A percentile compares a stretch with the other conserved stretches of the same genome.
Evolutionary conservation across 345 rosid genomes (phyloP).

Genomic region (Rhizophora apiculata): DNA sequence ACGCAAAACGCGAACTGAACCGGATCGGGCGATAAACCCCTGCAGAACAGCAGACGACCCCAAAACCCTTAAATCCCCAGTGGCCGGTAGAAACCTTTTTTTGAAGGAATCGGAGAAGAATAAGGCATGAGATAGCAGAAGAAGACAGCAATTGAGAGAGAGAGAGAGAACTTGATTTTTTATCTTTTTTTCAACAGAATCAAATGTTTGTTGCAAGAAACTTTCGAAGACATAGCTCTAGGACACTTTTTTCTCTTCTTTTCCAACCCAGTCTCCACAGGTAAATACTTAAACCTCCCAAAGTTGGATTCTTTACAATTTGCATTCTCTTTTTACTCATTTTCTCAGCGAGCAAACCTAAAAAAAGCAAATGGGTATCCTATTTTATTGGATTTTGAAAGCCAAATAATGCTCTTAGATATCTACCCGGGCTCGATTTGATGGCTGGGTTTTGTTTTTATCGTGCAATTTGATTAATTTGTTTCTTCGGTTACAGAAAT

Average conservation of each 20-base stretch:
- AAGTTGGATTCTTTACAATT: neutral
- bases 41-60: neutral
- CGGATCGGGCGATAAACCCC: no score
- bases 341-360: neutral
- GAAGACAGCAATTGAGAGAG: neutral
- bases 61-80: constrained; percentile 23
- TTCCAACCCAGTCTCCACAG: constrained; percentile 45
- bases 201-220: constrained; percentile 62
- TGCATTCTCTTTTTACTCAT: neutral
- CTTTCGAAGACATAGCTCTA: constrained; percentile 42
- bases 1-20: no score
- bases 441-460: neutral
- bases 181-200: neutral
- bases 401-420: no score
- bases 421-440: neutral
- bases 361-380: neutral
- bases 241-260: constrained; percentile 38
- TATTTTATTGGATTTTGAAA: neutral
- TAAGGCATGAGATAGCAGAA: neutral
- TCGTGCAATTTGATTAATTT: neutral
- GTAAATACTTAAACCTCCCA: constrained; percentile 24
- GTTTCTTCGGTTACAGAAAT: constrained; percentile 30
- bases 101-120: neutral
- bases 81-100: no score
- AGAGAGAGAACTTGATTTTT: neutral